Evolutionary conservation across 805 yeast species (phyloP).

Genomic region (Metschnikowia lachancei): DNA sequence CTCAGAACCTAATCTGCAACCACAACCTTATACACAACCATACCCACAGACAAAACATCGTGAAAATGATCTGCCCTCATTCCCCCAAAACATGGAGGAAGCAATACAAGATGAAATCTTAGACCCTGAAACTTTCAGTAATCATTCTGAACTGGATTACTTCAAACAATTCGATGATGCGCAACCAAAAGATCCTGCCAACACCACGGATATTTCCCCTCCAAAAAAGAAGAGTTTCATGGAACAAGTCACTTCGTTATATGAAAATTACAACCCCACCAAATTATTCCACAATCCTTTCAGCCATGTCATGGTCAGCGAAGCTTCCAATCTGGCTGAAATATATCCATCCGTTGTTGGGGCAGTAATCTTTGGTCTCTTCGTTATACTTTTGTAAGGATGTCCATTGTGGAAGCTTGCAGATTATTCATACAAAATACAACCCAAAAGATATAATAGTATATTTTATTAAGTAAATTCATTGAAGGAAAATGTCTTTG

Average conservation of each 20-base stretch:
- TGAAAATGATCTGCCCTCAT: too few species aligned
- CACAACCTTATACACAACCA: not conserved
- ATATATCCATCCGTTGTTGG: constrained; percentile 13
- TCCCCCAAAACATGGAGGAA: too few species aligned
- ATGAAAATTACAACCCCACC: not conserved
- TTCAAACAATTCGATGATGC: too few species aligned
- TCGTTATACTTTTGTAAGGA: constrained; percentile 8
- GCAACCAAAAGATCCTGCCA: not conserved
- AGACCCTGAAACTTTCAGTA: too few species aligned
- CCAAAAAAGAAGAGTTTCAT: not conserved
- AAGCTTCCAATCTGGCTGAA: constrained; percentile 9
- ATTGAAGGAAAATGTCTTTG: too few species aligned
- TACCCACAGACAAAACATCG: not conserved
- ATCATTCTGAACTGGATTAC: too few species aligned
- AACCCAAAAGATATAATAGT: too few species aligned
- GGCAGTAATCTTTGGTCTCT: constrained; percentile 13
- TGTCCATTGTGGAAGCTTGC: not conserved
- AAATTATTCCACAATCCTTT: constrained; percentile 5
- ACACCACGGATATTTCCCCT: not conserved
- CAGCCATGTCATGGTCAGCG: constrained; percentile 6
- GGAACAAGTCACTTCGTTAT: not conserved
- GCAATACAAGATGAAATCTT: too few species aligned
- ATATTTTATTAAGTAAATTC: too few species aligned
- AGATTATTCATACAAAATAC: too few species aligned
- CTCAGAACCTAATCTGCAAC: not conserved